phyloP scores from a whole-genome alignment of 2,329 filamentous ascomycete species.

The Ceratocystiopsis sp. region DNA sequence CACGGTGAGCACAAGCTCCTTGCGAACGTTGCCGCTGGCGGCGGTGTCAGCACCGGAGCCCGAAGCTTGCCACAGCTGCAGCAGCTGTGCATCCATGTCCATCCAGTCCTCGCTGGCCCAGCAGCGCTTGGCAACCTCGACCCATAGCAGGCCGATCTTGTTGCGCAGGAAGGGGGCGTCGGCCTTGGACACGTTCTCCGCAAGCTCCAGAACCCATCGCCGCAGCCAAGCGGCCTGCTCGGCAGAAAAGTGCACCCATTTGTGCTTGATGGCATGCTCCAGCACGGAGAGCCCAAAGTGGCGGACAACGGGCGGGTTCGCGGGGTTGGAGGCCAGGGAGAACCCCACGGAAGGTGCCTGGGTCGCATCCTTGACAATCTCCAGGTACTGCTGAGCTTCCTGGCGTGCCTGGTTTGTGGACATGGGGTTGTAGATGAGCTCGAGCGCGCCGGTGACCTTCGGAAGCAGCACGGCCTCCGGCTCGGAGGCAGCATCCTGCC shows the following conservation, averaged over 20 bases:
- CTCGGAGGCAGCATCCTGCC: slow-evolving; percentile 7
- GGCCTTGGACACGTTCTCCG: slow-evolving; percentile 48
- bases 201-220: slow-evolving; percentile 63
- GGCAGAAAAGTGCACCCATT: slow-evolving; percentile 55
- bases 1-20: slow-evolving; percentile 75
- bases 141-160: slow-evolving; percentile 90
- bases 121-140: slow-evolving; percentile 79
- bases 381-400: slow-evolving; percentile 72
- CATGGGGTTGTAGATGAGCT: slow-evolving; percentile 69
- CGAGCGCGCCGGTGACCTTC: slow-evolving; percentile 67
- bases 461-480: slow-evolving; percentile 26
- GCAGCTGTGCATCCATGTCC: slow-evolving; percentile 77
- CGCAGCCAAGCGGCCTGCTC: slow-evolving; percentile 54
- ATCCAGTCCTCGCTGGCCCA: slow-evolving; percentile 80
- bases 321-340: slow-evolving; percentile 56
- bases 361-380: slow-evolving; percentile 61
- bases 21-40: slow-evolving; percentile 41
- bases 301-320: slow-evolving; percentile 65
- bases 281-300: slow-evolving; percentile 89
- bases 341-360: slow-evolving; percentile 78
- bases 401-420: slow-evolving; percentile 68
- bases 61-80: slow-evolving; percentile 62
- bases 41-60: slow-evolving; percentile 18
- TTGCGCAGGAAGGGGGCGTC: slow-evolving; percentile 78
- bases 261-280: slow-evolving; percentile 76